Percentiles rank a stretch among this genome's conserved stretches.
phyloP scores from a whole-genome alignment of 805 yeast genomes.

The Kuraishia ogatae region DNA sequence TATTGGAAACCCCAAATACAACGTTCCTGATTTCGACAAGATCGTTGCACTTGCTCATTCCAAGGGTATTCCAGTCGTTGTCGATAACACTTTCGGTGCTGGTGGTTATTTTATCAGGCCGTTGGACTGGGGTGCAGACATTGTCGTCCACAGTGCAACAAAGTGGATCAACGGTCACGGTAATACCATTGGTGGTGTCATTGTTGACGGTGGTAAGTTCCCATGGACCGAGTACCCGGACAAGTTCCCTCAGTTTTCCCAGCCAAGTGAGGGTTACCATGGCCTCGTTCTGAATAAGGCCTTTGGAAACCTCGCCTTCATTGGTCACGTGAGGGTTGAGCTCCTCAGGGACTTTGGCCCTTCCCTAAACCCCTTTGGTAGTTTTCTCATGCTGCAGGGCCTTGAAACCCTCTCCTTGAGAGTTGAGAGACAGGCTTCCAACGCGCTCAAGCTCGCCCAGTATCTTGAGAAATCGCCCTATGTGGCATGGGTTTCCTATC shows the following conservation, averaged over 20 bases:
- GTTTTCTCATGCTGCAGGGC: slow-evolving; percentile 85
- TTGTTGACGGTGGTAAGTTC: slow-evolving; percentile 87
- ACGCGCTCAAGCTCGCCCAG: slow-evolving; percentile 73
- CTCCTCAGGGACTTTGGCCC: slow-evolving; percentile 91
- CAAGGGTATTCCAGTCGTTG: slow-evolving; percentile 83
- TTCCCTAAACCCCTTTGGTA: slow-evolving; percentile 75
- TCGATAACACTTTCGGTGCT: slow-evolving; percentile 95
- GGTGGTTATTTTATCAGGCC: slow-evolving; percentile 88
- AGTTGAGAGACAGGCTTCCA: slow-evolving; percentile 84
- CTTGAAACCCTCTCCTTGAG: slow-evolving; percentile 89
- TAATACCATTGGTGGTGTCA: slow-evolving; percentile 85
- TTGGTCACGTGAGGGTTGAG: slow-evolving; percentile 75
- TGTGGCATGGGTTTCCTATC: slow-evolving; percentile 87
- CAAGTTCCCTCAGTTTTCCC: slow-evolving; percentile 83
- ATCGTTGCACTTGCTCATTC: slow-evolving; percentile 73
- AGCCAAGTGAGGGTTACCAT: slow-evolving; percentile 92
- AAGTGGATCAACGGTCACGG: slow-evolving; percentile 99
- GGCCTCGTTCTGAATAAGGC: slow-evolving; percentile 79
- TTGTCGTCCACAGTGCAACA: slow-evolving; percentile 90
- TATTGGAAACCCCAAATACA: slow-evolving; percentile 89
- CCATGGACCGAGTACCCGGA: slow-evolving; percentile 83
- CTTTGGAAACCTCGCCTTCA: slow-evolving; percentile 72
- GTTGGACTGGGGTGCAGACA: slow-evolving; percentile 83
- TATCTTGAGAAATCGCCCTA: slow-evolving; percentile 58
- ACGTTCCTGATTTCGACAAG: slow-evolving; percentile 83